phyloP scores from a whole-genome alignment of 1,284 basidiomycete genomes.

The Tilletia caries region DNA sequence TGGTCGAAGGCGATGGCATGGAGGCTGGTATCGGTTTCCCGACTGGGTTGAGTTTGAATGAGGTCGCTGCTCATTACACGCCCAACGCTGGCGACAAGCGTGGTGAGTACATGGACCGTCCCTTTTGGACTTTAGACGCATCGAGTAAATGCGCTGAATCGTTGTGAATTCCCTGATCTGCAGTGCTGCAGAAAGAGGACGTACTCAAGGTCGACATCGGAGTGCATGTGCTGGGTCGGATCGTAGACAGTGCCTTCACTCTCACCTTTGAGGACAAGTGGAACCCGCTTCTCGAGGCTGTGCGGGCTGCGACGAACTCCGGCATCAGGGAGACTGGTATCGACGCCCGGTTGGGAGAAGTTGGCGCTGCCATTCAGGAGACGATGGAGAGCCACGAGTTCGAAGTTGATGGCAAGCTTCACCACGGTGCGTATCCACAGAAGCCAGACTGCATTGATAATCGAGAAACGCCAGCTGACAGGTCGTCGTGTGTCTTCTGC shows the following conservation, averaged over 20 bases:
- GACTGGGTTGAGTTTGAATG: conserved; percentile 89
- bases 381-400: conserved; percentile 99
- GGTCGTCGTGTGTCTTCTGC: background rate
- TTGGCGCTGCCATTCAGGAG: conserved; percentile 90
- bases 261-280: conserved; percentile 84
- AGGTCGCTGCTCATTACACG: conserved; percentile 94
- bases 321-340: conserved; percentile 78
- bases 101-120: conserved; percentile 59
- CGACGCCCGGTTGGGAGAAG: conserved; percentile 87
- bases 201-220: conserved; percentile 97
- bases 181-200: conserved; percentile 74
- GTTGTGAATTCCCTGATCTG: background rate
- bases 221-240: conserved; percentile 91
- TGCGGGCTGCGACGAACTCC: conserved; percentile 87
- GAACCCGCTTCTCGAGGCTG: conserved; percentile 82
- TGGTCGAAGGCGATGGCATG: conserved; percentile 79
- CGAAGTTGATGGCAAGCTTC: conserved; percentile 76
- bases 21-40: conserved; percentile 89
- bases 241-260: conserved; percentile 93
- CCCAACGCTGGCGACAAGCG: conserved; percentile 91
- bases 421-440: conserved; percentile 77
- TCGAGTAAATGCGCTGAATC: background rate
- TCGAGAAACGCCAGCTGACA: background rate
- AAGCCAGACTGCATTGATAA: no score
- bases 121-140: background rate